phyloP scores from a whole-genome alignment of 805 yeast genomes.

The Hanseniaspora pseudoguilliermondii region DNA sequence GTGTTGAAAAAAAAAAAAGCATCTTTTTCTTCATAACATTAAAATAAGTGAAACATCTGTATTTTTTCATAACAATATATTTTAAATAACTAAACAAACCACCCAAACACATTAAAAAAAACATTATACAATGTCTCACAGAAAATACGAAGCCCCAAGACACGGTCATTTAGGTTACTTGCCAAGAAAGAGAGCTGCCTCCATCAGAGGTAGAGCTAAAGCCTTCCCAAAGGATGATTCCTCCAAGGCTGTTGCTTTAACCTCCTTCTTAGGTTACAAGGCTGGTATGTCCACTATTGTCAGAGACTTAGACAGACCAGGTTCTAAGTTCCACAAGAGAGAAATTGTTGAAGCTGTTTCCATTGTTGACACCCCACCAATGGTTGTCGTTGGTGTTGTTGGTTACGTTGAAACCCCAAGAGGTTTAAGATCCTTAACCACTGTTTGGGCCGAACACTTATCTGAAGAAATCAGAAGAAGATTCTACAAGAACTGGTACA shows the following conservation, averaged over 20 bases:
- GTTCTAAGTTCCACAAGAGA: slow-evolving; percentile 99
- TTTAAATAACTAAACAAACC: not conserved
- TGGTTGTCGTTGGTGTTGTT: slow-evolving; percentile 98
- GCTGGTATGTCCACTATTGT: slow-evolving; percentile 99
- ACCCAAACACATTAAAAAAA: slow-evolving; percentile 19
- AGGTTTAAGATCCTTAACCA: slow-evolving; percentile 98
- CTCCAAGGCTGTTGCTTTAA: slow-evolving; percentile 94
- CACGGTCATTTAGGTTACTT: slow-evolving; percentile 99
- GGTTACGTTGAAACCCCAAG: slow-evolving; percentile 99
- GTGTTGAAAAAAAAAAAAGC: no score
- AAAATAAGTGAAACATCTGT: no score
- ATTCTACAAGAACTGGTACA: slow-evolving; percentile 99
- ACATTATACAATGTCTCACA: slow-evolving; percentile 75
- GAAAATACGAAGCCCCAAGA: slow-evolving; percentile 99
- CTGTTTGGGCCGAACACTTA: slow-evolving; percentile 99
- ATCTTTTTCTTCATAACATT: no score
- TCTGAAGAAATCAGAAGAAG: slow-evolving; percentile 99
- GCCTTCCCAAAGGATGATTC: slow-evolving; percentile 98
- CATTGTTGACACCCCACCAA: slow-evolving; percentile 97
- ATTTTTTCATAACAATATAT: no score
- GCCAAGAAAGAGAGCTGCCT: slow-evolving; percentile 99
- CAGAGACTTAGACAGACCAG: slow-evolving; percentile 99
- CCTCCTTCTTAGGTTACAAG: slow-evolving; percentile 99
- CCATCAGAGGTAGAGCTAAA: slow-evolving; percentile 97
- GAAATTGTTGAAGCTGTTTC: slow-evolving; percentile 99